Percentiles rank a stretch among this genome's conserved stretches.
These are phyloP conservation scores for Candida buenavistaensis DNA, from an alignment of 1,139 yeast species.

Conservation along the genomic window DNA sequence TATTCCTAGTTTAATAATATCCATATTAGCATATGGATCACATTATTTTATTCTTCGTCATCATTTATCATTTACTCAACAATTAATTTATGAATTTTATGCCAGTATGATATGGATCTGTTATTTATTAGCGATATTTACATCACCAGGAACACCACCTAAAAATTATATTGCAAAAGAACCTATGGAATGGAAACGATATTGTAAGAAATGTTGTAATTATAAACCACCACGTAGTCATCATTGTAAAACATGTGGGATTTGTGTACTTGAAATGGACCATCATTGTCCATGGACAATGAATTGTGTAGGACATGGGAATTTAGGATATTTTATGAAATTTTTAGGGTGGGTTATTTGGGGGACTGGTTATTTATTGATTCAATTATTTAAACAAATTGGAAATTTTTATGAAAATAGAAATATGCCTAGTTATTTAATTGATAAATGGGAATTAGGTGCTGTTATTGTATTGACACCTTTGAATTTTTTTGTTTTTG, in stretches of 20 bases:
- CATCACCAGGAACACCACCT: conserved; percentile 69
- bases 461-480: conserved; percentile 60
- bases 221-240: conserved; percentile 97
- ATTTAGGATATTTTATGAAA: conserved; percentile 80
- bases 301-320: conserved; percentile 78
- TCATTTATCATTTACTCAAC: conserved; percentile 38
- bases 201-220: conserved; percentile 66
- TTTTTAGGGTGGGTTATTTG: conserved; percentile 69
- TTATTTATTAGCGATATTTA: conserved; percentile 53
- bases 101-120: conserved; percentile 69
- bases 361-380: conserved; percentile 52
- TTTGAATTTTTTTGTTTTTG: conserved; percentile 55
- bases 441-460: conserved; percentile 53
- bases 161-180: conserved; percentile 22
- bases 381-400: conserved; percentile 44
- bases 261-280: conserved; percentile 77
- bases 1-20: conserved; percentile 66
- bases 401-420: conserved; percentile 51
- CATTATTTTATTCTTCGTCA: conserved; percentile 57
- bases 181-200: conserved; percentile 32
- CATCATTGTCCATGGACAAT: conserved; percentile 99
- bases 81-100: conserved; percentile 49
- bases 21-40: conserved; percentile 62
- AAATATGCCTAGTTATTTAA: conserved; percentile 58
- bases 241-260: conserved; percentile 75